phyloP scores from a whole-genome alignment of 768 basidiomycete genomes.

The Megacollybia marginata region DNA sequence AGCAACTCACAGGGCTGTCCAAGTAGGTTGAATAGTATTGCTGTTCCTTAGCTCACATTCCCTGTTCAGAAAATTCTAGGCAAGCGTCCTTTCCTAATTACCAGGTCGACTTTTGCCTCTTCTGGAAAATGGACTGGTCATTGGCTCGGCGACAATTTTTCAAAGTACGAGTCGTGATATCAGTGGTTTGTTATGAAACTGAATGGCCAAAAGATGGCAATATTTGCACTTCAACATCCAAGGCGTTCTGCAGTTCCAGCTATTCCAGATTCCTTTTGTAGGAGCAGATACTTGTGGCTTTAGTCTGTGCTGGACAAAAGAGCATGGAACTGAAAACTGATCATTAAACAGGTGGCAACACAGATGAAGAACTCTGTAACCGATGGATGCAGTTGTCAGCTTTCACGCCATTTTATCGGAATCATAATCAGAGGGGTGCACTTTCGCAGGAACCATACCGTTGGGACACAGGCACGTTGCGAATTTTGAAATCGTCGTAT shows the following conservation, averaged over 20 bases:
- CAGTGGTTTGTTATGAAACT: neutral
- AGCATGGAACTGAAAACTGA: constrained; percentile 10
- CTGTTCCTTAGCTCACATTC: too few species aligned
- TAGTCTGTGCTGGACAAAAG: constrained; percentile 25
- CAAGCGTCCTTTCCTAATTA: constrained; percentile 64
- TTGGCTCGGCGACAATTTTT: constrained; percentile 68
- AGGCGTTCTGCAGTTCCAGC: constrained; percentile 75
- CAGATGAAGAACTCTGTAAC: constrained; percentile 74
- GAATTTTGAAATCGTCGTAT: too few species aligned
- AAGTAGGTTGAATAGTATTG: constrained; percentile 6
- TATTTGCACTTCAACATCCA: constrained; percentile 67
- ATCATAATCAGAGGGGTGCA: constrained; percentile 63
- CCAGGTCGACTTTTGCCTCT: constrained; percentile 62
- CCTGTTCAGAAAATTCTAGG: constrained; percentile 35
- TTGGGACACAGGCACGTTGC: constrained; percentile 48
- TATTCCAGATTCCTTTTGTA: constrained; percentile 80
- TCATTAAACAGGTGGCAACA: constrained; percentile 37
- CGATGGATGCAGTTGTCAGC: constrained; percentile 86
- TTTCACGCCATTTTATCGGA: constrained; percentile 77
- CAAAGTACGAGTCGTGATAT: constrained; percentile 1
- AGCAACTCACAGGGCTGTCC: constrained; percentile 53
- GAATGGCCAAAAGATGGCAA: constrained; percentile 48
- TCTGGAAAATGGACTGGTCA: constrained; percentile 67
- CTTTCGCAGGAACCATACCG: constrained; percentile 74
- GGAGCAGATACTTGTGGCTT: constrained; percentile 76